Percentiles rank a stretch among this genome's conserved stretches.
Evolutionary conservation across 2,329 filamentous ascomycete genomes (phyloP).

Genomic region (Hortaea werneckii): DNA sequence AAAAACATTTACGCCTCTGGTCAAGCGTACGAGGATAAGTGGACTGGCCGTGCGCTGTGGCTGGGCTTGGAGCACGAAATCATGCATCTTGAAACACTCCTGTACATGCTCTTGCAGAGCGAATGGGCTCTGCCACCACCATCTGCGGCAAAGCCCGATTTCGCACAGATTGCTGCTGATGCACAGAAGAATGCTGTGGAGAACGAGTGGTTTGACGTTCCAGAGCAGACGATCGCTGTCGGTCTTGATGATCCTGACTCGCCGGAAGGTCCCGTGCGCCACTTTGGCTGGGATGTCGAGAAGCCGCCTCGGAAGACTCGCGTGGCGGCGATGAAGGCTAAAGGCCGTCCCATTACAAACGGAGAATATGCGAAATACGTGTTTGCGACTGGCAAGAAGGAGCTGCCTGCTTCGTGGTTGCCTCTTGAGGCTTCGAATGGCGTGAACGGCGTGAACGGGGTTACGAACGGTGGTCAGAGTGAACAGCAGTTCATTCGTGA

Average conservation of each 20-base stretch:
- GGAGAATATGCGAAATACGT: constrained; percentile 82
- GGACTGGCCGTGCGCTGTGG: constrained; percentile 69
- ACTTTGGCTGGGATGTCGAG: constrained; percentile 96
- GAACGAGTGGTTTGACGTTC: constrained; percentile 80
- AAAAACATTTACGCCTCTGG: constrained; percentile 49
- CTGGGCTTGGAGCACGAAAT: constrained; percentile 87
- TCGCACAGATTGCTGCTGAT: constrained; percentile 53
- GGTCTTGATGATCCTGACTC: constrained; percentile 71
- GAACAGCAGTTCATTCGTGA: constrained; percentile 47
- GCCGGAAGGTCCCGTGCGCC: constrained; percentile 44
- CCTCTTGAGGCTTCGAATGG: constrained; percentile 4
- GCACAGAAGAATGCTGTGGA: constrained; percentile 52
- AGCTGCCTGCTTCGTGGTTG: constrained; percentile 72
- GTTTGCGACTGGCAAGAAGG: constrained; percentile 38
- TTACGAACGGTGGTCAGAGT: constrained; percentile 19
- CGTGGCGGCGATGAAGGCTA: constrained; percentile 67
- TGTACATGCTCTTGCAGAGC: constrained; percentile 97
- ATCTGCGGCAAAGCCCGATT: constrained; percentile 56
- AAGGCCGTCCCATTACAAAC: constrained; percentile 80
- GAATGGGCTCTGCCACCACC: constrained; percentile 70
- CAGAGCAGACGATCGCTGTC: constrained; percentile 57
- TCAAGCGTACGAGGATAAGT: constrained; percentile 42
- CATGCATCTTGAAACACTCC: constrained; percentile 91
- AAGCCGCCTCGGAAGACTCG: constrained; percentile 56
- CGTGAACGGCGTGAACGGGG: constrained; percentile 16